phyloP scores from a whole-genome alignment of 2,329 filamentous ascomycete genomes.

The Dactylonectria macrodidyma region DNA sequence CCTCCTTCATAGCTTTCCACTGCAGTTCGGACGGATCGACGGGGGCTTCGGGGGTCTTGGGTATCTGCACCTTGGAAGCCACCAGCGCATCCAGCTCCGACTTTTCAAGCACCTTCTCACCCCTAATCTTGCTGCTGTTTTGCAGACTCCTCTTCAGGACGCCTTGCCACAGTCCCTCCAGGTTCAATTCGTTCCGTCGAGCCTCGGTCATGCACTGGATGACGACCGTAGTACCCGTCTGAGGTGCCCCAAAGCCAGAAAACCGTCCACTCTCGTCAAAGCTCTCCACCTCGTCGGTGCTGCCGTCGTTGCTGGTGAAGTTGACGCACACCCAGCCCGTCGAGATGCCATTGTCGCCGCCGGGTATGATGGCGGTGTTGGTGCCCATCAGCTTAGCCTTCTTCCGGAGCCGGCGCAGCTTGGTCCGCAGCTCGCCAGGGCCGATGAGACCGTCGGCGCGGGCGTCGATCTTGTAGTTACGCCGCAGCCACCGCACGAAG shows the following conservation, averaged over 20 bases:
- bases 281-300: conserved; percentile 60
- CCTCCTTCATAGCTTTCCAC: conserved; percentile 54
- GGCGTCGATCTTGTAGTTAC: conserved; percentile 79
- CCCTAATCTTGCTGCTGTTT: conserved; percentile 50
- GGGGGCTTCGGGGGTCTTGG: conserved; percentile 23
- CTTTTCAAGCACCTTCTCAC: conserved; percentile 41
- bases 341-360: conserved; percentile 86
- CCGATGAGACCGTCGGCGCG: conserved; percentile 91
- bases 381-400: conserved; percentile 86
- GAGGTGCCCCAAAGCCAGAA: conserved; percentile 80
- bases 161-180: conserved; percentile 68
- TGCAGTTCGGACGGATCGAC: conserved; percentile 47
- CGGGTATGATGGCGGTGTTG: conserved; percentile 74
- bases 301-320: conserved; percentile 78
- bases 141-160: conserved; percentile 56
- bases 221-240: conserved; percentile 67
- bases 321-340: conserved; percentile 98
- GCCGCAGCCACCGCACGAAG: conserved; percentile 88
- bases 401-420: conserved; percentile 84
- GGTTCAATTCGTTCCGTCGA: conserved; percentile 65
- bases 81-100: conserved; percentile 51
- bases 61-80: conserved; percentile 52
- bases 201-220: conserved; percentile 72
- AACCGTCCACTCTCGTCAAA: conserved; percentile 69
- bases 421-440: conserved; percentile 91